Percentiles rank a stretch among this genome's conserved stretches.
Evolutionary conservation across 2,329 filamentous ascomycete genomes (phyloP).

Genomic region (Cladosporium sp.): DNA sequence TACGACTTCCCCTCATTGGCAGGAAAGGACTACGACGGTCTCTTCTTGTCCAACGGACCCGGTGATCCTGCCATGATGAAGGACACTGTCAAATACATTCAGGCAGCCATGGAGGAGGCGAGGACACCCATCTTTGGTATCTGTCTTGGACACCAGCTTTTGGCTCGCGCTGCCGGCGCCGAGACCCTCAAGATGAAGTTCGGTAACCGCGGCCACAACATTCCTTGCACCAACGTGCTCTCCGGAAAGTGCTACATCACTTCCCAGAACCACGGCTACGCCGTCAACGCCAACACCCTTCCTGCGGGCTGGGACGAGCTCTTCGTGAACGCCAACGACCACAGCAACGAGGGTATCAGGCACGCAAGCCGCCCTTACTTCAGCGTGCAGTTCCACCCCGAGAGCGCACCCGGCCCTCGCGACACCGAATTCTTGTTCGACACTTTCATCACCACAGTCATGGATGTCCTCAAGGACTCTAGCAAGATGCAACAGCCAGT

Average conservation of each 20-base stretch:
- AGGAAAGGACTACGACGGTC: constrained; percentile 83
- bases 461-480: constrained; percentile 63
- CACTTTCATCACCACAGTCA: constrained; percentile 85
- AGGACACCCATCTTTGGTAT: constrained; percentile 91
- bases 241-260: constrained; percentile 98
- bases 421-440: constrained; percentile 98
- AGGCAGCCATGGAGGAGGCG: constrained; percentile 70
- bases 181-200: constrained; percentile 96
- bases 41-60: constrained; percentile 97
- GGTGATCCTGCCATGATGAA: constrained; percentile 88
- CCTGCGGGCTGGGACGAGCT: constrained; percentile 83
- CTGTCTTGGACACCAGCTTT: constrained; percentile 89
- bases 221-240: constrained; percentile 92
- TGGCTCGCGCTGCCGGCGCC: constrained; percentile 83
- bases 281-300: constrained; percentile 76
- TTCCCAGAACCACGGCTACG: constrained; percentile 96
- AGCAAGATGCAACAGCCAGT: constrained; percentile 69
- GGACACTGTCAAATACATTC: constrained; percentile 73
- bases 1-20: constrained; percentile 78
- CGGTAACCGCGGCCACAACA: constrained; percentile 97
- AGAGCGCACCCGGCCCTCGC: constrained; percentile 89
- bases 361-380: constrained; percentile 84
- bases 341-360: constrained; percentile 96
- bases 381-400: constrained; percentile 99
- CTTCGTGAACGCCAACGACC: constrained; percentile 97